A percentile compares a stretch with the other conserved stretches of the same genome.
Evolutionary conservation across 441 rosid species (phyloP).

Genomic region (Euphorbia schlechtendalii): DNA sequence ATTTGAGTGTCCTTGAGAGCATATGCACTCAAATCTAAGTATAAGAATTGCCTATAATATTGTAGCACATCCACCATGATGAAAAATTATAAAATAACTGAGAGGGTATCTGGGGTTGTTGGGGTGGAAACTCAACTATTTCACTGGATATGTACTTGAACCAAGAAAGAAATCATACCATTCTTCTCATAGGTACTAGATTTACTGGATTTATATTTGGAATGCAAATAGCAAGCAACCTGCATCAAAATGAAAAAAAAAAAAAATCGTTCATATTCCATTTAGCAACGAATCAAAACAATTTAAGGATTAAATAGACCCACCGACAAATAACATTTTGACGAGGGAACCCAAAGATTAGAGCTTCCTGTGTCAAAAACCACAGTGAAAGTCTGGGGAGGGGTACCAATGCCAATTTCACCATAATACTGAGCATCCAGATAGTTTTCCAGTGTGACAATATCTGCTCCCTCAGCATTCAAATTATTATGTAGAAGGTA

Average conservation of each 20-base stretch:
- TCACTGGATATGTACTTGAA: conserved; percentile 2
- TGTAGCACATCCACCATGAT: too few relatives aligned
- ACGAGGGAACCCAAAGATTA: conserved; percentile 79
- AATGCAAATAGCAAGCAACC: conserved; percentile 68
- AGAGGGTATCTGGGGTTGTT: background rate
- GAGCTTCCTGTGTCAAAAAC: conserved; percentile 87
- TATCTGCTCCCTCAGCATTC: conserved; percentile 39
- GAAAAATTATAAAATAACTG: too few relatives aligned
- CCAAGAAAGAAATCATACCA: conserved; percentile 33
- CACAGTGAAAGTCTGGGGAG: conserved; percentile 70
- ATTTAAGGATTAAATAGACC: conserved; percentile 15
- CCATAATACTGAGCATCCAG: conserved; percentile 83
- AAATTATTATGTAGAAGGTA: conserved; percentile 24
- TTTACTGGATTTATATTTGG: conserved; percentile 51
- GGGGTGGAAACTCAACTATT: background rate
- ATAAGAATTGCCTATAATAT: background rate
- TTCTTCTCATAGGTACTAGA: conserved; percentile 54
- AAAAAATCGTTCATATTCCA: conserved; percentile 5
- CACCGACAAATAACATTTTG: conserved; percentile 71
- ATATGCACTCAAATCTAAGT: background rate
- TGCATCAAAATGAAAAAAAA: conserved; percentile 24
- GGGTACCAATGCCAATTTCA: conserved; percentile 65
- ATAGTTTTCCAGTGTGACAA: conserved; percentile 53
- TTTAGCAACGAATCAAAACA: background rate
- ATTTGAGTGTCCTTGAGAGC: background rate